These are phyloP conservation scores for Silybum marianum DNA, from an alignment of 129 eudicot species.

Conservation along the genomic window DNA sequence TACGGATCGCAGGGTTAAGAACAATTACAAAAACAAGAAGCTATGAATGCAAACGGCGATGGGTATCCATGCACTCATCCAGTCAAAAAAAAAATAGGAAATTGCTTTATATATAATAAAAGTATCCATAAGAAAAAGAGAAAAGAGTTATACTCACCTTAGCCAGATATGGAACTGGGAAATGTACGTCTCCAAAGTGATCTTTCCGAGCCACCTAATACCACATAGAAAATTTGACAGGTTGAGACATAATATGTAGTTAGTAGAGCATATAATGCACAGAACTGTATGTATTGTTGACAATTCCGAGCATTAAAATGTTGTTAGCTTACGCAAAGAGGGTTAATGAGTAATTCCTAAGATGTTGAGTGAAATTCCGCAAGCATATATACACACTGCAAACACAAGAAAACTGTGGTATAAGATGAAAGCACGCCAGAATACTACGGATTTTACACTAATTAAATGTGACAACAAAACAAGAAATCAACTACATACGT, in stretches of 20 bases:
- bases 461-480: slow-evolving; percentile 3
- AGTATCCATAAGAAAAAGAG: background rate
- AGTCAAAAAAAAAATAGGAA: background rate
- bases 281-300: background rate
- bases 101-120: background rate
- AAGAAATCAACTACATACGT: slow-evolving; percentile 50
- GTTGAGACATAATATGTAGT: background rate
- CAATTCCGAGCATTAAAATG: background rate
- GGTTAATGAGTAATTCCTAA: slow-evolving; percentile 54
- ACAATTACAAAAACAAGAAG: too few relatives aligned
- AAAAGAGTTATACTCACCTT: slow-evolving; percentile 36
- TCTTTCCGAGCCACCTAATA: slow-evolving; percentile 65
- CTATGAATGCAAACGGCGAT: too few relatives aligned
- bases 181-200: slow-evolving; percentile 62
- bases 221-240: slow-evolving; percentile 14
- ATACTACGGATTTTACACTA: background rate
- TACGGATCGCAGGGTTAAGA: background rate
- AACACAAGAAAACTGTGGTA: slow-evolving; percentile 16
- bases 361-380: slow-evolving; percentile 83
- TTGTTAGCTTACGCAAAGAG: slow-evolving; percentile 42
- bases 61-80: background rate
- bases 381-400: slow-evolving; percentile 85
- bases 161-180: slow-evolving; percentile 69
- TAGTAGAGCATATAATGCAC: slow-evolving; percentile 5
- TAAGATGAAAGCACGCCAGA: slow-evolving; percentile 6